A percentile compares a stretch with the other conserved stretches of the same genome.
Evolutionary conservation across 495 filamentous ascomycete species (phyloP).

Genomic region (Penicillium flavigenum): DNA sequence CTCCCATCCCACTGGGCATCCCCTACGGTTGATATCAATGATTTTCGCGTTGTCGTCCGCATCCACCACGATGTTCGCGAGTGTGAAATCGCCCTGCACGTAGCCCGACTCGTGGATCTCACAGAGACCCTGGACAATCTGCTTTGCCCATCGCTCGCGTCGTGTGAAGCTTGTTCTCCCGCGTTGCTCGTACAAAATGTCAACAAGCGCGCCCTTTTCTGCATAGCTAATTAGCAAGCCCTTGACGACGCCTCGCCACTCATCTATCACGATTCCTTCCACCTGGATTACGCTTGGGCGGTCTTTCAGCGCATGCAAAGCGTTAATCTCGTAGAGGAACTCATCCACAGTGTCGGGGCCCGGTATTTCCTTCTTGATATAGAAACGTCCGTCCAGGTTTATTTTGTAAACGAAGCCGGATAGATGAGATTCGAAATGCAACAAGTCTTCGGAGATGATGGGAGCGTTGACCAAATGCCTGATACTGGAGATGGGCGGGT

Average conservation of each 20-base stretch:
- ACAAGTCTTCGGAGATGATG: conserved; percentile 66
- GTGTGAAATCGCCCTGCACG: conserved; percentile 95
- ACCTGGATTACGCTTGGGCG: conserved; percentile 82
- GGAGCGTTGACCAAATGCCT: conserved; percentile 66
- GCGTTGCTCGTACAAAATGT: conserved; percentile 79
- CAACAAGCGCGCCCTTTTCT: conserved; percentile 83
- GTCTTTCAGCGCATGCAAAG: conserved; percentile 71
- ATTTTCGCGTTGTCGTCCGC: conserved; percentile 83
- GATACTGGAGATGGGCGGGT: conserved; percentile 73
- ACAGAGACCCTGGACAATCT: conserved; percentile 85
- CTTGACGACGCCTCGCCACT: conserved; percentile 71
- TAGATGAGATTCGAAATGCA: conserved; percentile 87
- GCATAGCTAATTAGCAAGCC: conserved; percentile 90
- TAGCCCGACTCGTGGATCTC: conserved; percentile 97
- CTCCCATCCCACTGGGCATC: conserved; percentile 97
- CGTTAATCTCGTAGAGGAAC: conserved; percentile 97
- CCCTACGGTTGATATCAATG: conserved; percentile 96
- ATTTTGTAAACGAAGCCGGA: conserved; percentile 99
- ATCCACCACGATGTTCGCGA: conserved; percentile 97
- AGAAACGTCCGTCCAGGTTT: conserved; percentile 59
- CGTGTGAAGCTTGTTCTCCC: conserved; percentile 65
- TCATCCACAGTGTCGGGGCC: conserved; percentile 95
- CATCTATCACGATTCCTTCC: conserved; percentile 85
- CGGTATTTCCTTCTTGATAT: conserved; percentile 98
- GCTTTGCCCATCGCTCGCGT: conserved; percentile 87